Evolutionary conservation across 164 flowering plant genomes (phyloP).

Genomic region (Dillenia suffruticosa): DNA sequence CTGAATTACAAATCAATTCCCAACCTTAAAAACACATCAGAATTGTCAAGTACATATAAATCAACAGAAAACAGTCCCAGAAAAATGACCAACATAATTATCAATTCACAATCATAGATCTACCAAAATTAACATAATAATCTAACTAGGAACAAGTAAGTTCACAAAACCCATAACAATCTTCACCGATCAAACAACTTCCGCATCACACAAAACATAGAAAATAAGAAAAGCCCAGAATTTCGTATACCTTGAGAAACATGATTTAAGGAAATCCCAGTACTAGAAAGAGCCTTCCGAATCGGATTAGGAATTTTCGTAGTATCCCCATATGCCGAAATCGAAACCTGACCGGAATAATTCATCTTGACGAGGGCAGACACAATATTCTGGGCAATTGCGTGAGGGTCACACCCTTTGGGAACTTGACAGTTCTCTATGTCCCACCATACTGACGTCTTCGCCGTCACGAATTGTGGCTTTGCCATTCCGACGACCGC

Average conservation of each 20-base stretch:
- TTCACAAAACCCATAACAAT: too few species aligned
- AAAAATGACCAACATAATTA: not conserved
- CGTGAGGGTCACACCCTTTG: conserved; percentile 59
- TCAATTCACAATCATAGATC: not conserved
- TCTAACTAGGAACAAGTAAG: not conserved
- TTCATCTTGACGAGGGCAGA: conserved; percentile 60
- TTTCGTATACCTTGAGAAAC: conserved; percentile 70
- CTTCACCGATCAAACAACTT: not conserved
- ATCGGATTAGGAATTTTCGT: conserved; percentile 44
- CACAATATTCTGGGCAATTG: conserved; percentile 81
- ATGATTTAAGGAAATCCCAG: conserved; percentile 85
- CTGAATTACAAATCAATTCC: too few species aligned
- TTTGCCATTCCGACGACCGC: conserved; percentile 27
- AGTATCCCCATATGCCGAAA: conserved; percentile 86
- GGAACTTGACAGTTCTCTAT: conserved; percentile 96
- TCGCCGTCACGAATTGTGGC: conserved; percentile 57
- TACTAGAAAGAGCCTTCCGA: conserved; percentile 78
- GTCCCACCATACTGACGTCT: conserved; percentile 98
- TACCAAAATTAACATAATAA: not conserved
- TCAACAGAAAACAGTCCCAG: too few species aligned
- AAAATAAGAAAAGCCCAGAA: not conserved
- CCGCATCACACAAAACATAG: too few species aligned
- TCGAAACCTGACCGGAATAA: conserved; percentile 72
- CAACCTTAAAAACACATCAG: too few species aligned
- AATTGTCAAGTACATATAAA: too few species aligned